Percentiles rank a stretch among this genome's conserved stretches.
Evolutionary conservation across 257 asterid species (phyloP).

Genomic region (Cordia subcordata): DNA sequence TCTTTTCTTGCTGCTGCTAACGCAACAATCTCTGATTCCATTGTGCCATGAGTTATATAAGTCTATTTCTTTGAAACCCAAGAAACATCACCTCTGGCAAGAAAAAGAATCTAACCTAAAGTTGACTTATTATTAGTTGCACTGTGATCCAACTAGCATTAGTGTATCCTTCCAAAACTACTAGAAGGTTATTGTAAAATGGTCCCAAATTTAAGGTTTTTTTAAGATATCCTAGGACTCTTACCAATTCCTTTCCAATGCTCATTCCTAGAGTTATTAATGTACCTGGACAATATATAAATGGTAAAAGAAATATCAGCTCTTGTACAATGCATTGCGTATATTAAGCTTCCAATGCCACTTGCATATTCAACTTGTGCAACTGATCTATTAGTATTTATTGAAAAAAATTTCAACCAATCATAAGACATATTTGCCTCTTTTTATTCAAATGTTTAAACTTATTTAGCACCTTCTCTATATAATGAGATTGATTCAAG

Average conservation of each 20-base stretch:
- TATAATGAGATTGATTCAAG: neutral
- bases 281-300: neutral
- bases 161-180: neutral
- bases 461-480: neutral
- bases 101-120: neutral
- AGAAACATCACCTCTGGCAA: neutral
- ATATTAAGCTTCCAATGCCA: neutral
- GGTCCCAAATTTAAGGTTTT: neutral
- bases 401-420: too few species aligned
- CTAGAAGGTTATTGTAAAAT: neutral
- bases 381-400: too few species aligned
- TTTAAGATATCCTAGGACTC: neutral
- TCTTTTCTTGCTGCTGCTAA: neutral
- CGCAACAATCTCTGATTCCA: neutral
- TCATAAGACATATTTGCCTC: too few species aligned
- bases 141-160: constrained; percentile 3
- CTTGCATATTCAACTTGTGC: neutral
- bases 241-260: neutral
- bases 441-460: neutral
- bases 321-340: neutral
- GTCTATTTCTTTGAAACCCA: constrained; percentile 7
- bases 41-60: neutral
- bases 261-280: neutral
- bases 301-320: neutral
- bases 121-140: neutral